A percentile compares a stretch with the other conserved stretches of the same genome.
phyloP scores from a whole-genome alignment of 192 early-diverging fungal genomes.

The Coemansia javaensis region DNA sequence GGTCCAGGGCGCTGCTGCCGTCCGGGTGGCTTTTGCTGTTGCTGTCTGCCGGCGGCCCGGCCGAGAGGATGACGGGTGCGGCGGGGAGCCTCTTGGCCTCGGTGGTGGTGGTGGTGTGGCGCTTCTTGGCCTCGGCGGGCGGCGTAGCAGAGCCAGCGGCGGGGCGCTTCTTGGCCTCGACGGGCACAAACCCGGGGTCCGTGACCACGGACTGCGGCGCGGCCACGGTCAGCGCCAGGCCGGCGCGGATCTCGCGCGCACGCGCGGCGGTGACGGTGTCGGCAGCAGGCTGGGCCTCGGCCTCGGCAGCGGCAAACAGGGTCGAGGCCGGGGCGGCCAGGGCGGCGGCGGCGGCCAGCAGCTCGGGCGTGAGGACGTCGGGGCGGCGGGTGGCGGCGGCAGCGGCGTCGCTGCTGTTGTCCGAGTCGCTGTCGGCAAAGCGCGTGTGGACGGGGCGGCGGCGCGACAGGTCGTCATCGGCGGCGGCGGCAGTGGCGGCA shows the following conservation, averaged over 20 bases:
- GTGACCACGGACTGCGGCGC: conserved; percentile 11
- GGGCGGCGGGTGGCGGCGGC: background rate
- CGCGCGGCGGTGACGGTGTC: background rate
- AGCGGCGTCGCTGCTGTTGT: no score
- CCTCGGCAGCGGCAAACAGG: conserved; percentile 18
- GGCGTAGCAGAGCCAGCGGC: no score
- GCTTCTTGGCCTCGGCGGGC: no score
- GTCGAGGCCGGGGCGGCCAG: conserved; percentile 12
- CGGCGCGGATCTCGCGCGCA: conserved; percentile 26
- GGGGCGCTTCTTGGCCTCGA: no score
- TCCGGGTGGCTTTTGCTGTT: conserved; percentile 1
- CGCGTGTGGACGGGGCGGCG: conserved; percentile 27
- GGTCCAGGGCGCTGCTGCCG: conserved; percentile 2
- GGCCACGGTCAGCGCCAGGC: conserved; percentile 22
- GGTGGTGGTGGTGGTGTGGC: background rate
- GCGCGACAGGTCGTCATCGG: background rate
- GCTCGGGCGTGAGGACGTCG: conserved; percentile 16
- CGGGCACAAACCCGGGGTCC: no score
- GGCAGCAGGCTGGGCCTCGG: background rate
- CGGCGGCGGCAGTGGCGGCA: background rate
- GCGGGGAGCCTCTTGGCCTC: background rate
- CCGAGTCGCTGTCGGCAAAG: conserved; percentile 15
- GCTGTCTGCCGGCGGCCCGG: background rate
- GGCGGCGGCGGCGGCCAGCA: conserved; percentile 2
- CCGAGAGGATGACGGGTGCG: conserved; percentile 18